phyloP scores from a whole-genome alignment of 345 rosid species.

The Pistacia atlantica region DNA sequence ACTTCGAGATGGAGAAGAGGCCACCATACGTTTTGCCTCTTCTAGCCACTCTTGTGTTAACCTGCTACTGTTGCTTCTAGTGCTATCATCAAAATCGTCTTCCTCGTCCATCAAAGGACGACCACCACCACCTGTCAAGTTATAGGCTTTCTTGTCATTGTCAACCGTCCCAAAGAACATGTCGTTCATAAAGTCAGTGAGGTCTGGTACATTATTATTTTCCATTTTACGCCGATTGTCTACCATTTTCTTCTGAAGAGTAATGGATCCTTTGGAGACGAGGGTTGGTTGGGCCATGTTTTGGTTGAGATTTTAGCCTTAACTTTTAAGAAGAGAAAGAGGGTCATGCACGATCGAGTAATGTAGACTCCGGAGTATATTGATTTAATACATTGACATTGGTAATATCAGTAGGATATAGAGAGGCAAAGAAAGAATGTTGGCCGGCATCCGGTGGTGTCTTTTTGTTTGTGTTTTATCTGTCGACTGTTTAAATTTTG shows the following conservation, averaged over 20 bases:
- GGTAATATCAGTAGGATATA: slow-evolving; percentile 6
- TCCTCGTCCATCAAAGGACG: slow-evolving; percentile 30
- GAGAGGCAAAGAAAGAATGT: slow-evolving; percentile 1
- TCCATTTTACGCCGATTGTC: slow-evolving; percentile 26
- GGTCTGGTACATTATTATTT: slow-evolving; percentile 40
- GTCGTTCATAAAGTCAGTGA: slow-evolving; percentile 72
- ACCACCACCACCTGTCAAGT: slow-evolving; percentile 39
- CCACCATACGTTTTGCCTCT: slow-evolving; percentile 58
- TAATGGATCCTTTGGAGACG: slow-evolving; percentile 4
- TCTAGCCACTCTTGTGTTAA: slow-evolving; percentile 61
- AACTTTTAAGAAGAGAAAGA: background rate
- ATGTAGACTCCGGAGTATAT: background rate
- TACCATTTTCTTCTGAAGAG: slow-evolving; percentile 32
- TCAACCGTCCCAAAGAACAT: slow-evolving; percentile 54
- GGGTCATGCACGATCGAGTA: background rate
- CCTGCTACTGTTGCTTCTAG: slow-evolving; percentile 60
- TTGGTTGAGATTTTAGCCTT: background rate
- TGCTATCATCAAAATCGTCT: slow-evolving; percentile 51
- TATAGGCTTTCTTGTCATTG: slow-evolving; percentile 39
- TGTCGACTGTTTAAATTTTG: background rate
- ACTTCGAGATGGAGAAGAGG: slow-evolving; percentile 43
- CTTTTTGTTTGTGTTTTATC: background rate
- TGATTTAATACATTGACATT: background rate
- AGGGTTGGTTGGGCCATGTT: background rate
- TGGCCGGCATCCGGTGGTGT: slow-evolving; percentile 20